Conservation (phyloP, 805 yeast genomes). For the Henningerozyma blattae region DNA sequence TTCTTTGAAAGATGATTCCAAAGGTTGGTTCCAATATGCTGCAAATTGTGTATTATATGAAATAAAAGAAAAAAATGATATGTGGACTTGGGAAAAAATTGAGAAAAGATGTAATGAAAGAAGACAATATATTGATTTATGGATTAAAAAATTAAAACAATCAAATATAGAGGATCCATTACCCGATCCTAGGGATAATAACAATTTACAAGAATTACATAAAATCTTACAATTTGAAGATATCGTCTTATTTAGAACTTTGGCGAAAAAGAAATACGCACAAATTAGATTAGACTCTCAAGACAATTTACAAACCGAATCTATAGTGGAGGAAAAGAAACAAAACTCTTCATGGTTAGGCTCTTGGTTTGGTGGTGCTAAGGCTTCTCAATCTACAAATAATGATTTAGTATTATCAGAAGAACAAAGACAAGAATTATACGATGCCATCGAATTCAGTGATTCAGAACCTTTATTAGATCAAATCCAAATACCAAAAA, state of each 20-base stretch:
- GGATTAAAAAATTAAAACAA: conserved; percentile 44
- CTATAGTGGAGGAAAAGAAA: conserved; percentile 2
- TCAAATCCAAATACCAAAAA: conserved; percentile 57
- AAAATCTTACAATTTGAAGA: conserved; percentile 57
- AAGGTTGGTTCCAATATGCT: conserved; percentile 73
- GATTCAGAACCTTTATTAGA: conserved; percentile 37
- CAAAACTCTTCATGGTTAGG: conserved; percentile 39
- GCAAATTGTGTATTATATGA: conserved; percentile 66
- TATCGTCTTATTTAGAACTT: conserved; percentile 70
- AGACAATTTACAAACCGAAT: conserved; percentile 6
- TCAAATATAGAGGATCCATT: conserved; percentile 21
- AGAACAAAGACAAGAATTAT: conserved; percentile 79
- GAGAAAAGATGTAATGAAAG: conserved; percentile 62
- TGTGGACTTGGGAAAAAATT: conserved; percentile 85
- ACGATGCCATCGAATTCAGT: conserved; percentile 87
- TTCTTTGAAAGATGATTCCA: conserved; percentile 47
- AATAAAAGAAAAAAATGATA: conserved; percentile 66
- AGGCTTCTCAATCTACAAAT: conserved; percentile 16
- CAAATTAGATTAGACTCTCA: conserved; percentile 33
- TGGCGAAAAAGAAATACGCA: conserved; percentile 57
- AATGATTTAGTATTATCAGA: conserved; percentile 51
- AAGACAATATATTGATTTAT: conserved; percentile 49
- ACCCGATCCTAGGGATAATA: conserved; percentile 26
- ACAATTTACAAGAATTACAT: conserved; percentile 42
- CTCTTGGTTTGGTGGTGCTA: conserved; percentile 54